These are phyloP conservation scores for Adansonia madagascariensis DNA, from an alignment of 441 rosid genomes.

Conservation along the genomic window DNA sequence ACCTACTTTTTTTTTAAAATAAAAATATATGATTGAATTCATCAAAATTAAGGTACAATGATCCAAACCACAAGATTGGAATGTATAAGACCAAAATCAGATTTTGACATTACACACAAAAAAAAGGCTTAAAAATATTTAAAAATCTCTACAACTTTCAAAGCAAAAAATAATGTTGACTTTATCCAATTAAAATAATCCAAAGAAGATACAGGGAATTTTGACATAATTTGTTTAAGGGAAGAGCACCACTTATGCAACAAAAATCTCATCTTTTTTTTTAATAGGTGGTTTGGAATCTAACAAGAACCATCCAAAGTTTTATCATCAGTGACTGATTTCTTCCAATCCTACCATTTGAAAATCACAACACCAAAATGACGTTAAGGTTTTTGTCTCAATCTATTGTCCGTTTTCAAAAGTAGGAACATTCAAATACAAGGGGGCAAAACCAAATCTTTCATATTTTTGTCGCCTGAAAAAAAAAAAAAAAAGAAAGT, in stretches of 20 bases:
- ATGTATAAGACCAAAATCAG: no score
- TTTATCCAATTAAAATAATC: neutral
- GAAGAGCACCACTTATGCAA: neutral
- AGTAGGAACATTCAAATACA: neutral
- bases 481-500: neutral
- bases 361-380: neutral
- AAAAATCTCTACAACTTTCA: neutral
- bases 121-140: no score
- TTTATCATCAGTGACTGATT: neutral
- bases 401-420: neutral
- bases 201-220: neutral
- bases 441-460: neutral
- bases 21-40: no score
- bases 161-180: neutral
- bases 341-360: neutral
- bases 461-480: neutral
- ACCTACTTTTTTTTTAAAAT: no score
- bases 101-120: no score
- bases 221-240: conserved; percentile 3
- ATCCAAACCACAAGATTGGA: no score
- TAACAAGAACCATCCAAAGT: neutral
- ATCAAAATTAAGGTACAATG: no score
- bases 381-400: neutral
- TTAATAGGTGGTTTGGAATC: neutral
- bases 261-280: neutral